phyloP scores from a whole-genome alignment of 2,329 filamentous ascomycete genomes.

The Cladosporium sp. region DNA sequence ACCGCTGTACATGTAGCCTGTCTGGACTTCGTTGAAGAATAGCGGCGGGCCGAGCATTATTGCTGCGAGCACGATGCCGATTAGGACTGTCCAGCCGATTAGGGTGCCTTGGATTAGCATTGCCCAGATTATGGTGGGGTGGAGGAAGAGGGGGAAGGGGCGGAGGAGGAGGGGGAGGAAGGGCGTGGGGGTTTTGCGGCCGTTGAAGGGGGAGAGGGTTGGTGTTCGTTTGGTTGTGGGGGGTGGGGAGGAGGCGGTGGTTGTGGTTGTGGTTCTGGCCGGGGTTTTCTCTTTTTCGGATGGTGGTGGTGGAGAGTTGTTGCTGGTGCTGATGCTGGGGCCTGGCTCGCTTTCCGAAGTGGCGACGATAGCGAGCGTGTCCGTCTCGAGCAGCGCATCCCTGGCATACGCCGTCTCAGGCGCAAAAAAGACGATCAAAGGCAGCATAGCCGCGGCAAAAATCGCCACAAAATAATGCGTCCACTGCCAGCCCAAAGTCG shows the following conservation, averaged over 20 bases:
- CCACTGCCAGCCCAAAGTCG: conserved; percentile 75
- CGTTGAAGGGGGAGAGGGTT: conserved; percentile 56
- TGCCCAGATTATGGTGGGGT: conserved; percentile 80
- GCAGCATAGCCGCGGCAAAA: conserved; percentile 66
- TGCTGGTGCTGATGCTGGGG: neutral
- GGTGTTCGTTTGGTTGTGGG: conserved; percentile 7
- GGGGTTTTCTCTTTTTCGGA: too few relatives aligned
- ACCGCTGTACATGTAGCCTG: conserved; percentile 81
- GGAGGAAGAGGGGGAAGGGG: conserved; percentile 75
- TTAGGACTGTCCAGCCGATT: conserved; percentile 94
- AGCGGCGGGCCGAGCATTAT: conserved; percentile 77
- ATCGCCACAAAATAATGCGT: conserved; percentile 85
- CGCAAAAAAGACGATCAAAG: conserved; percentile 69
- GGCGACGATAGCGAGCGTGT: conserved; percentile 44
- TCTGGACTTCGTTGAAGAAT: conserved; percentile 74
- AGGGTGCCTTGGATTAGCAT: conserved; percentile 79
- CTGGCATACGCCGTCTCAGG: conserved; percentile 79
- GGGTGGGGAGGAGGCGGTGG: neutral
- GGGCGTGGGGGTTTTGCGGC: conserved; percentile 71
- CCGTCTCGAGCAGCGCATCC: conserved; percentile 62
- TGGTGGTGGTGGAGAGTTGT: too few relatives aligned
- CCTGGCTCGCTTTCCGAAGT: neutral
- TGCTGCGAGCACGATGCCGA: conserved; percentile 74
- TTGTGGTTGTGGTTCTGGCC: too few relatives aligned
- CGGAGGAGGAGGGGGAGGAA: conserved; percentile 63